A percentile compares a stretch with the other conserved stretches of the same genome.
These are phyloP conservation scores for Fraxinus cuspidata DNA, from an alignment of 257 asterid species.

Conservation along the genomic window DNA sequence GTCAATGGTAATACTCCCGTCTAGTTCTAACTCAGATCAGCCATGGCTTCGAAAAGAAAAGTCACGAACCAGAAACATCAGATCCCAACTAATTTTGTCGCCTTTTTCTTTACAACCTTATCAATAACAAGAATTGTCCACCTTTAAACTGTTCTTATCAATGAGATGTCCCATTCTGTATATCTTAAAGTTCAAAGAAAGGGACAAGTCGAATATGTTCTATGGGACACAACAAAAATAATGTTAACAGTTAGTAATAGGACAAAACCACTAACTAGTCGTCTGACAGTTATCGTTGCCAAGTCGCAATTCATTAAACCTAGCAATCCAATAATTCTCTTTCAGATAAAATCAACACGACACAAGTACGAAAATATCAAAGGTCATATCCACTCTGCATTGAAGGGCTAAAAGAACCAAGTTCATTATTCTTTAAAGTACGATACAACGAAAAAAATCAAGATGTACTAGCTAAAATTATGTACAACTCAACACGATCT, in stretches of 20 bases:
- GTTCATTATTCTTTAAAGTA: constrained; percentile 25
- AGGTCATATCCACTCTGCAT: background rate
- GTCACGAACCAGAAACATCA: background rate
- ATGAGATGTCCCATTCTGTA: background rate
- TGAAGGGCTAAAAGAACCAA: background rate
- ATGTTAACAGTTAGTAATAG: background rate
- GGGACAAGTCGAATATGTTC: background rate
- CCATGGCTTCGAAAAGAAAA: constrained; percentile 12
- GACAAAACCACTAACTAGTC: background rate
- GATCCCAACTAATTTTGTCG: constrained; percentile 11
- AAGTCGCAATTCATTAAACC: background rate
- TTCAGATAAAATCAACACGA: background rate
- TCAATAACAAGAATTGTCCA: background rate
- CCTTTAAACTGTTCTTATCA: background rate
- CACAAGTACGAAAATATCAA: background rate
- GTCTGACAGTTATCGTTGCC: background rate
- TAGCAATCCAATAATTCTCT: background rate
- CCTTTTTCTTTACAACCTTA: constrained; percentile 1
- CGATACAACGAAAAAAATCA: constrained; percentile 7
- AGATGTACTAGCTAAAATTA: constrained; percentile 21
- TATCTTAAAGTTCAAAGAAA: background rate
- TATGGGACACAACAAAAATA: background rate
- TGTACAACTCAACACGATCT: background rate
- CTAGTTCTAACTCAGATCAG: background rate
- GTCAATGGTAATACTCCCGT: background rate